These are phyloP conservation scores for Ligustrum vulgare DNA, from an alignment of 257 asterid genomes.

Conservation along the genomic window DNA sequence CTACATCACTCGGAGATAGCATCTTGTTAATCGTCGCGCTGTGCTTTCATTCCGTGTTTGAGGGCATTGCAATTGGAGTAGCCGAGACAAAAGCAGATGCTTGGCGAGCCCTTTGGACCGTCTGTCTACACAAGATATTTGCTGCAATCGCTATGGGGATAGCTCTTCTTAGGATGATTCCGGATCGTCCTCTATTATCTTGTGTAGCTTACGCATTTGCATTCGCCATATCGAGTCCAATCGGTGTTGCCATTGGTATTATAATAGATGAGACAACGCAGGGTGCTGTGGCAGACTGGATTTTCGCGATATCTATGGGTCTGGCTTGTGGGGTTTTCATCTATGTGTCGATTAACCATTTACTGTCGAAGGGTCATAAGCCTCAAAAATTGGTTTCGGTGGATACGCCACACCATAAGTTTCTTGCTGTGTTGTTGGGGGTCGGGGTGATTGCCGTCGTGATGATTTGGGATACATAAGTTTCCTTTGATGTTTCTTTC, in stretches of 20 bases:
- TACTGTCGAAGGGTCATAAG: conserved; percentile 67
- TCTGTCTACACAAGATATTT: conserved; percentile 76
- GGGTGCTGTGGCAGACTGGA: conserved; percentile 83
- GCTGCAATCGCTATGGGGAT: conserved; percentile 97
- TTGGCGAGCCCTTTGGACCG: conserved; percentile 91
- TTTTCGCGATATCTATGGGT: conserved; percentile 84
- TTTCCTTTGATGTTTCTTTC: background rate
- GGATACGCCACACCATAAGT: conserved; percentile 52
- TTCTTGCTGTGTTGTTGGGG: conserved; percentile 70
- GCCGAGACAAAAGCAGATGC: conserved; percentile 78
- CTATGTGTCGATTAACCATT: conserved; percentile 77
- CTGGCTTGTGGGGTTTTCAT: conserved; percentile 85
- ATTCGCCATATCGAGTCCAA: conserved; percentile 81
- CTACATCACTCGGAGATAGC: conserved; percentile 70
- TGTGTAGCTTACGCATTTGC: conserved; percentile 71
- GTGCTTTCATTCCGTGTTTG: conserved; percentile 88
- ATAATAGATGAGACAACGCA: conserved; percentile 76
- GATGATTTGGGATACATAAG: conserved; percentile 72
- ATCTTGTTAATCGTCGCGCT: conserved; percentile 63
- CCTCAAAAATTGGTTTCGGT: conserved; percentile 42
- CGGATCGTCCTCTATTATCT: conserved; percentile 75
- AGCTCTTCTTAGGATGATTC: conserved; percentile 88
- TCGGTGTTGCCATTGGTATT: conserved; percentile 81
- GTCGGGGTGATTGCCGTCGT: conserved; percentile 84
- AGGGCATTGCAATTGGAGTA: conserved; percentile 90